phyloP scores from a whole-genome alignment of 345 rosid species.

The Rhizophora mangle region DNA sequence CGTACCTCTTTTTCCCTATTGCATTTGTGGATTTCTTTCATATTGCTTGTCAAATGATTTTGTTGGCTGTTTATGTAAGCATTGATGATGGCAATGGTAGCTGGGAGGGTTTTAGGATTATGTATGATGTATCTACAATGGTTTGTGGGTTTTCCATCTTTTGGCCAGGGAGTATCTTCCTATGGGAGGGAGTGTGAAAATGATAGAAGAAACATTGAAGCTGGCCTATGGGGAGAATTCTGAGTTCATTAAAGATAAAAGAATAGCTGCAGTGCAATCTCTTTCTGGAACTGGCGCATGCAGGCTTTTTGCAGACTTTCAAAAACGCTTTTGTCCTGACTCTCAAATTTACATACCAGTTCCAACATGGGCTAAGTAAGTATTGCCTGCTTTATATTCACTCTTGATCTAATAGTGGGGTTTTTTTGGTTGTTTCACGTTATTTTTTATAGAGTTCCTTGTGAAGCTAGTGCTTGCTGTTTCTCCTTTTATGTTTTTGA shows the following conservation, averaged over 20 bases:
- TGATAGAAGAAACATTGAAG: slow-evolving; percentile 88
- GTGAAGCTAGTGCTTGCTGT: background rate
- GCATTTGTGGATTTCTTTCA: too few species aligned
- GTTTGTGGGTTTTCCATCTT: background rate
- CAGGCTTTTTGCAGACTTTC: slow-evolving; percentile 93
- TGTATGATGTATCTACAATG: background rate
- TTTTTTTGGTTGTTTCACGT: background rate
- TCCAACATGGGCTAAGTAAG: slow-evolving; percentile 98
- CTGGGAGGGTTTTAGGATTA: too few species aligned
- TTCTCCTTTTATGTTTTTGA: background rate
- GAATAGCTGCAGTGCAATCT: slow-evolving; percentile 85
- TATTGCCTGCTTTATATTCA: slow-evolving; percentile 7
- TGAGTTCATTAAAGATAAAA: slow-evolving; percentile 72
- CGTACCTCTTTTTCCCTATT: too few species aligned
- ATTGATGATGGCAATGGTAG: too few species aligned
- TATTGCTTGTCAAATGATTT: too few species aligned
- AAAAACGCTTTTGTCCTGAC: slow-evolving; percentile 75
- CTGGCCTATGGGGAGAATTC: slow-evolving; percentile 88
- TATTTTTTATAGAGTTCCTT: background rate
- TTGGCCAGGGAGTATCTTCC: slow-evolving; percentile 91
- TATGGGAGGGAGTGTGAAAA: slow-evolving; percentile 91
- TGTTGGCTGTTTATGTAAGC: too few species aligned
- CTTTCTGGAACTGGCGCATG: slow-evolving; percentile 98
- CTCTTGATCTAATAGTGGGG: background rate
- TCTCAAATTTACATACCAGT: slow-evolving; percentile 89